Base-by-base conservation (phyloP, 179 eudicot genomes). In the Actinidia chinensis region DNA sequence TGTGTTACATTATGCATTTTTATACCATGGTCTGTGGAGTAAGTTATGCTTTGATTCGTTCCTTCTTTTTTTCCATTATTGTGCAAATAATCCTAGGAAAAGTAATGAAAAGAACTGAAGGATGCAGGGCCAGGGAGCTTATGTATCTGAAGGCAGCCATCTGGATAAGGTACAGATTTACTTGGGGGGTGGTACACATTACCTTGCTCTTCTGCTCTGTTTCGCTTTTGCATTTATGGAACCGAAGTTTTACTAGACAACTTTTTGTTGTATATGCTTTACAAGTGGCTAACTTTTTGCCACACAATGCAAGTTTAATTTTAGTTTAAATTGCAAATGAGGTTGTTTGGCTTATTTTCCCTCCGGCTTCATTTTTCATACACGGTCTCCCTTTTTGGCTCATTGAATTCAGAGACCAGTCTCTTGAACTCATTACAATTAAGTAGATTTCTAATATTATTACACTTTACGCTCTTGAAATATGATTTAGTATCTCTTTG, bases 131-230 rank as follows among this genome's bases (percentile, higher is more conserved):
- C 77, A 90, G 97, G 88, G 97, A 92, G 82, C 98, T 96, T 79
- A 91, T 90, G 93, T 92, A 87, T 89, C 99, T 68, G 97, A 96
- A 90, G 94, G 97, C 89, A 65, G 96, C 96, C 71, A 87, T 96
- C 83, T 92, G 74, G 98, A 96, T 75, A 96, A 96, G 99, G 99
- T 94, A n/a, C n/a, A n/a, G n/a, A n/a, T n/a, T n/a, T n/a, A n/a
- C n/a, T n/a, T n/a, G n/a, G n/a, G n/a, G n/a, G n/a, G n/a, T n/a
- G n/a, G n/a, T 78, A 33, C 63, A 40, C 68, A 58, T 46, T 51
- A 73, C 65, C 52, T 71, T 66, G 20, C 52, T 82, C 80, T 74
- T 47, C 15, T 59, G 17, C 71, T 69, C n/a, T 71, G 44, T 25
- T 70, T 33, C 5, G 33, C 13, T 47, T 64, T 51, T 68, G 47